A percentile compares a stretch with the other conserved stretches of the same genome.
Evolutionary conservation across 2,329 filamentous ascomycete species (phyloP).

Genomic region (Penicillium sp.): DNA sequence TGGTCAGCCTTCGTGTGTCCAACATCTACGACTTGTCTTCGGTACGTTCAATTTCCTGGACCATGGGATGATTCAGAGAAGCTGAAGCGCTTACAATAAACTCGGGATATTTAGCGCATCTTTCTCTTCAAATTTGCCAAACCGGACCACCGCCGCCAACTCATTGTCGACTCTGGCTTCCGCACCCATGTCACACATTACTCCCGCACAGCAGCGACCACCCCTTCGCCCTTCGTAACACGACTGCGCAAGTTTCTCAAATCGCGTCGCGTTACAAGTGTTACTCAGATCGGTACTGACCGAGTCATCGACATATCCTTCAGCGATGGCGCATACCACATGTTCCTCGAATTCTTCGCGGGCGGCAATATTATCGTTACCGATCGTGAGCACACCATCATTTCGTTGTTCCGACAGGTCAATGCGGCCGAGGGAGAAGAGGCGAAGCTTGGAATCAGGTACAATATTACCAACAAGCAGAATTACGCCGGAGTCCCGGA

Average conservation of each 20-base stretch:
- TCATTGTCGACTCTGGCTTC: conserved; percentile 93
- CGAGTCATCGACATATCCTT: conserved; percentile 90
- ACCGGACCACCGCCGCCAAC: conserved; percentile 82
- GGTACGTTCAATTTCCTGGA: conserved; percentile 38
- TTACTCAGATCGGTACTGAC: conserved; percentile 88
- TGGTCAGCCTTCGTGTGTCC: conserved; percentile 77
- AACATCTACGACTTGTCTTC: conserved; percentile 97
- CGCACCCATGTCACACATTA: conserved; percentile 93
- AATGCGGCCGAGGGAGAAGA: conserved; percentile 77
- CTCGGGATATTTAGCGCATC: conserved; percentile 62
- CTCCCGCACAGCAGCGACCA: conserved; percentile 78
- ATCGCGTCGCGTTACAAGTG: conserved; percentile 76
- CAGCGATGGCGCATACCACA: conserved; percentile 81
- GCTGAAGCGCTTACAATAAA: background rate
- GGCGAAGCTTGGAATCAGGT: conserved; percentile 73
- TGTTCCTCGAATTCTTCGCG: conserved; percentile 96
- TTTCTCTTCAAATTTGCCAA: conserved; percentile 94
- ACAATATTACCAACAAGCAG: conserved; percentile 78
- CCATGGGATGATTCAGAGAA: background rate
- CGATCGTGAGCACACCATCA: conserved; percentile 77
- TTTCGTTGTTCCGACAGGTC: conserved; percentile 79
- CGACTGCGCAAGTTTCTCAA: conserved; percentile 85
- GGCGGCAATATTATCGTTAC: conserved; percentile 94
- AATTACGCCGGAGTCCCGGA: conserved; percentile 76
- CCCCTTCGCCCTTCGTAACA: conserved; percentile 82